phyloP scores from a whole-genome alignment of 2,329 filamentous ascomycete species.

The Botrytis tulipae region DNA sequence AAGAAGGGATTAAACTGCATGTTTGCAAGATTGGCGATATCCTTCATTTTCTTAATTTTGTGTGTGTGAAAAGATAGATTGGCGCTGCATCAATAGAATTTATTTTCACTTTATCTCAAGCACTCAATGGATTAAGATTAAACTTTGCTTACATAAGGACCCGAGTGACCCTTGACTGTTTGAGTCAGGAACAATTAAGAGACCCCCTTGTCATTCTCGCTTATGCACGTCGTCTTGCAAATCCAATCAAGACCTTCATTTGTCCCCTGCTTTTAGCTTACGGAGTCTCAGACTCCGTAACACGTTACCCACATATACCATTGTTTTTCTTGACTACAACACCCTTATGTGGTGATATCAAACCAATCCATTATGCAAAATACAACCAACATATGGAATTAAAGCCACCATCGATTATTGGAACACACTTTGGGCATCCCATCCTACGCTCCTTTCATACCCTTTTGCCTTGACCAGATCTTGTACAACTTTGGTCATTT shows the following conservation, averaged over 20 bases:
- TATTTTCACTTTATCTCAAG: not conserved
- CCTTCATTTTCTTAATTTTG: not conserved
- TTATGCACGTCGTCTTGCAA: slow-evolving; percentile 21
- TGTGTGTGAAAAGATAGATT: not conserved
- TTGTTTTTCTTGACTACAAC: slow-evolving; percentile 1
- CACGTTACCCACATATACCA: slow-evolving; percentile 8
- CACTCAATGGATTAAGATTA: not conserved
- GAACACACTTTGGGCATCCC: not conserved
- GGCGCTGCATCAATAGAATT: not conserved
- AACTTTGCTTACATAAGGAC: slow-evolving; percentile 15
- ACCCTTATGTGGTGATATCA: slow-evolving; percentile 1
- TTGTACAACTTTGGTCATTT: slow-evolving; percentile 15
- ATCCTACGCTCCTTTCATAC: not conserved
- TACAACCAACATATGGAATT: not conserved
- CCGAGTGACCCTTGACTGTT: not conserved
- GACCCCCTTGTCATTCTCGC: slow-evolving; percentile 6
- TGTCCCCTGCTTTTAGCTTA: not conserved
- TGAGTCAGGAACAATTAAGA: slow-evolving; percentile 6
- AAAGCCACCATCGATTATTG: not conserved
- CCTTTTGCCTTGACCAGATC: not conserved
- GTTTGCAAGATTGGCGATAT: slow-evolving; percentile 15
- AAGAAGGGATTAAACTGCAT: not conserved
- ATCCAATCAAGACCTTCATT: slow-evolving; percentile 10
- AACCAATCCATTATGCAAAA: slow-evolving; percentile 4
- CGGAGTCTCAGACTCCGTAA: slow-evolving; percentile 16